Evolutionary conservation across 352 stramenopile species (phyloP).

Genomic region (Aphanomyces cochlioides): DNA sequence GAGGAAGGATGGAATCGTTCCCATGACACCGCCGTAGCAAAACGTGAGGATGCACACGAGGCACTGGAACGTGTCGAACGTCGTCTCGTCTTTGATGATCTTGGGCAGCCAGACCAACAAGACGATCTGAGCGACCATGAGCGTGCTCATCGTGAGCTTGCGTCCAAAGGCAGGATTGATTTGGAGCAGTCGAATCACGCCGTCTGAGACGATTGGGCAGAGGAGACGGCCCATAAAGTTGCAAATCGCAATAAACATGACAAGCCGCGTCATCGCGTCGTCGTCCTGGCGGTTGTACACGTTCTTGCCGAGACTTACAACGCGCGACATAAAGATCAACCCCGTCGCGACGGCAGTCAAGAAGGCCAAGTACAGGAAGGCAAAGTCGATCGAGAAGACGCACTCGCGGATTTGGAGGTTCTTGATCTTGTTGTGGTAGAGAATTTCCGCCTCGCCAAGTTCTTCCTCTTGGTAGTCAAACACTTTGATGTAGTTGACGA

Average conservation of each 20-base stretch:
- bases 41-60: slow-evolving; percentile 68
- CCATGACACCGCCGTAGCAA: slow-evolving; percentile 68
- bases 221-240: neutral
- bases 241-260: neutral
- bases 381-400: slow-evolving; percentile 8
- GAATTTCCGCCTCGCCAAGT: neutral
- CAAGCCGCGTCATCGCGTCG: neutral
- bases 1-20: slow-evolving; percentile 66
- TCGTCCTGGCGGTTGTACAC: neutral
- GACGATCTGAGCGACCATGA: neutral
- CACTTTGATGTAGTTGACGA: slow-evolving; percentile 1
- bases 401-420: slow-evolving; percentile 24
- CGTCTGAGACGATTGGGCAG: neutral
- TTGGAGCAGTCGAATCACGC: neutral
- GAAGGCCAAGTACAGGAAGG: slow-evolving; percentile 32
- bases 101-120: neutral
- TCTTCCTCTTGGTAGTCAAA: slow-evolving; percentile 10
- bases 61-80: slow-evolving; percentile 50
- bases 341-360: slow-evolving; percentile 56
- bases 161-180: neutral
- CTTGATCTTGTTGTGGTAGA: slow-evolving; percentile 23
- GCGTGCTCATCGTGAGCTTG: neutral
- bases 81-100: slow-evolving; percentile 36
- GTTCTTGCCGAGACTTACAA: neutral
- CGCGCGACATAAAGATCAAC: slow-evolving; percentile 42